phyloP scores from a whole-genome alignment of 768 basidiomycete genomes.

The Rhizopogon roseolus region DNA sequence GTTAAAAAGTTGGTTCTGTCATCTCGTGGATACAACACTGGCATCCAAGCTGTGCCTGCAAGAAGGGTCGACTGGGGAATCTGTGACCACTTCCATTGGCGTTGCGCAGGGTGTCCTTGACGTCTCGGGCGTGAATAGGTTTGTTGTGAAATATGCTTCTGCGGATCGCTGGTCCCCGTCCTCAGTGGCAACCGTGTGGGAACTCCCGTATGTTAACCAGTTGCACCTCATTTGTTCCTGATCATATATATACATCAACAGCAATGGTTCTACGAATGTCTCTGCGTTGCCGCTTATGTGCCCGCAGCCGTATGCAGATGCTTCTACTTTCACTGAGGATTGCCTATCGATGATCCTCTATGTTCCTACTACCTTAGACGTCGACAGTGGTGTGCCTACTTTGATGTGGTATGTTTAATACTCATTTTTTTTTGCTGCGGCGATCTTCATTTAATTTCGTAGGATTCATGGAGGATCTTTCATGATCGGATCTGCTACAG shows the following conservation, averaged over 20 bases:
- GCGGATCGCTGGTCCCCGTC: slow-evolving; percentile 61
- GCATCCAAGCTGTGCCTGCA: slow-evolving; percentile 35
- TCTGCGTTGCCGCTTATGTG: slow-evolving; percentile 64
- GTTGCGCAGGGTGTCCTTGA: slow-evolving; percentile 49
- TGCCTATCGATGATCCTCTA: slow-evolving; percentile 80
- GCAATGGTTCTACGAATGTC: slow-evolving; percentile 46
- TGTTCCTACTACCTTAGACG: slow-evolving; percentile 43
- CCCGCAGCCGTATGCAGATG: slow-evolving; percentile 53
- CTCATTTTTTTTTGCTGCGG: background rate
- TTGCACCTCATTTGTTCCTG: background rate
- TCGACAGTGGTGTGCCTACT: slow-evolving; percentile 36
- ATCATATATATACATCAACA: slow-evolving; percentile 16
- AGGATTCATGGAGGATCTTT: slow-evolving; percentile 91
- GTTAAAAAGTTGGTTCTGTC: slow-evolving; percentile 33
- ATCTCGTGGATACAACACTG: slow-evolving; percentile 35
- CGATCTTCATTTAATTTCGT: background rate
- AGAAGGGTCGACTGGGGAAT: slow-evolving; percentile 16
- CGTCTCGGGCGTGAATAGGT: slow-evolving; percentile 46
- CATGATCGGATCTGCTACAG: slow-evolving; percentile 62
- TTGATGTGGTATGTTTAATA: slow-evolving; percentile 51
- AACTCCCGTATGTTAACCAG: slow-evolving; percentile 50
- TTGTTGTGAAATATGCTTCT: slow-evolving; percentile 62
- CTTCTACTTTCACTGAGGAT: slow-evolving; percentile 61
- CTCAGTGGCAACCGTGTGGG: slow-evolving; percentile 49
- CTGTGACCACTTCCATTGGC: slow-evolving; percentile 49